Evolutionary conservation across 2,329 filamentous ascomycete species (phyloP).

Genomic region (Pseudogymnoascus sp.): DNA sequence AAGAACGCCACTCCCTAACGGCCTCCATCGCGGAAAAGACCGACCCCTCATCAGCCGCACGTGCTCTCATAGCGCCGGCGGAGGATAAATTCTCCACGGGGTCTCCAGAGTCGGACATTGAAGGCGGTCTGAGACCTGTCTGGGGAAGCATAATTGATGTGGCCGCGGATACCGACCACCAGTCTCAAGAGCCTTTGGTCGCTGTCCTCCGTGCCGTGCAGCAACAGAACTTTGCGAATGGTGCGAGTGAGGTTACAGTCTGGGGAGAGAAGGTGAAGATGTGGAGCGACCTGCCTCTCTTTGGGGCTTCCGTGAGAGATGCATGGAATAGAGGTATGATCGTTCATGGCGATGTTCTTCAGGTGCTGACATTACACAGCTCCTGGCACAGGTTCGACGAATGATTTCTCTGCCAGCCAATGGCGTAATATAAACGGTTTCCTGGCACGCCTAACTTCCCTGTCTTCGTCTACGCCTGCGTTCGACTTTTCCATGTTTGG

Average conservation of each 20-base stretch:
- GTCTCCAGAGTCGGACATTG: slow-evolving; percentile 55
- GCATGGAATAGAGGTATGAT: slow-evolving; percentile 26
- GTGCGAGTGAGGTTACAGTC: slow-evolving; percentile 18
- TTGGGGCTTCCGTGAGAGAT: slow-evolving; percentile 25
- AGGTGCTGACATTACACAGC: slow-evolving; percentile 15
- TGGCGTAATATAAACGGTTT: slow-evolving; percentile 23
- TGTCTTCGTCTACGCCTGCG: slow-evolving; percentile 12
- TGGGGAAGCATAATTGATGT: slow-evolving; percentile 23
- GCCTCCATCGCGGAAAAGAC: neutral
- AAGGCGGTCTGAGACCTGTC: slow-evolving; percentile 63
- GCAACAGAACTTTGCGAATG: slow-evolving; percentile 15
- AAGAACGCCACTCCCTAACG: neutral
- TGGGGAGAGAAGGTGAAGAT: slow-evolving; percentile 19
- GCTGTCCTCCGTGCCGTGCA: slow-evolving; percentile 21
- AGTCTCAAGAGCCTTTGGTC: slow-evolving; percentile 21
- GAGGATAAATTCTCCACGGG: slow-evolving; percentile 1
- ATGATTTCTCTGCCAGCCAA: slow-evolving; percentile 16
- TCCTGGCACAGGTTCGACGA: slow-evolving; percentile 7
- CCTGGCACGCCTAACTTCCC: slow-evolving; percentile 25
- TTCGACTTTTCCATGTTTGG: slow-evolving; percentile 27
- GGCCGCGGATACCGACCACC: slow-evolving; percentile 19
- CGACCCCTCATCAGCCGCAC: slow-evolving; percentile 1
- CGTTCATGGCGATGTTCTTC: neutral
- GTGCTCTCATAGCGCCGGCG: neutral
- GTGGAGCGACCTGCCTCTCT: slow-evolving; percentile 27